phyloP scores from a whole-genome alignment of 2,329 filamentous ascomycete species.

The Escovopsis sp. region DNA sequence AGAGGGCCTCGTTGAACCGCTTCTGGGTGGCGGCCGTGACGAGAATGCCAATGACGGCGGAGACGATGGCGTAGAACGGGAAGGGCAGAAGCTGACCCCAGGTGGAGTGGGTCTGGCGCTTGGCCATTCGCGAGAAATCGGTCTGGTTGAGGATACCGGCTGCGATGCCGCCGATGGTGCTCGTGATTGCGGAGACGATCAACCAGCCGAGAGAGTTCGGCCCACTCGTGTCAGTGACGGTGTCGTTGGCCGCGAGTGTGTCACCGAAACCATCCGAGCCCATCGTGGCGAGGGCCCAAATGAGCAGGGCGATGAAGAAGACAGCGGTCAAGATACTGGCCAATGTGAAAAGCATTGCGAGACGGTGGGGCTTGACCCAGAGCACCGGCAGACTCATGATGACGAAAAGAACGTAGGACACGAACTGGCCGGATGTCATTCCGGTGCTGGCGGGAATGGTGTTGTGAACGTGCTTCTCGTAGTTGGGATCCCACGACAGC shows the following conservation, averaged over 20 bases:
- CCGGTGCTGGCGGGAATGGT: conserved; percentile 24
- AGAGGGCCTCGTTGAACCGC: conserved; percentile 21
- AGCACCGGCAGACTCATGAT: conserved; percentile 28
- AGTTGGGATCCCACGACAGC: conserved; percentile 27
- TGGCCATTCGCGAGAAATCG: conserved; percentile 23
- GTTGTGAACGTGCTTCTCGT: conserved; percentile 28
- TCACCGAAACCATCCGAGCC: conserved; percentile 23
- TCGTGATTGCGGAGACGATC: conserved; percentile 22
- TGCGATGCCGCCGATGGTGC: conserved; percentile 22
- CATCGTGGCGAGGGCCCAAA: conserved; percentile 31
- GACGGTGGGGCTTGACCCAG: conserved; percentile 28
- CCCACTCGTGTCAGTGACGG: conserved; percentile 13
- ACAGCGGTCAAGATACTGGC: conserved; percentile 24
- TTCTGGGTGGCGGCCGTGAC: conserved; percentile 25
- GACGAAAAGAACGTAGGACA: conserved; percentile 29
- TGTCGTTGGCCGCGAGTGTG: conserved; percentile 13
- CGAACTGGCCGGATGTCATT: conserved; percentile 29
- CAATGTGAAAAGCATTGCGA: conserved; percentile 27
- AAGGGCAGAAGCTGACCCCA: conserved; percentile 21
- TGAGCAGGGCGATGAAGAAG: conserved; percentile 26
- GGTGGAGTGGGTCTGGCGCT: conserved; percentile 17
- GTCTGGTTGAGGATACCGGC: conserved; percentile 25
- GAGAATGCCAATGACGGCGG: conserved; percentile 24
- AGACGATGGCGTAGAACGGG: conserved; percentile 21
- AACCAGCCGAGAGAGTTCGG: conserved; percentile 21